Evolutionary conservation across 179 eudicot species (phyloP), one percentile per base, ranked within the genome.

Genomic region (Camellia oleifera): DNA sequence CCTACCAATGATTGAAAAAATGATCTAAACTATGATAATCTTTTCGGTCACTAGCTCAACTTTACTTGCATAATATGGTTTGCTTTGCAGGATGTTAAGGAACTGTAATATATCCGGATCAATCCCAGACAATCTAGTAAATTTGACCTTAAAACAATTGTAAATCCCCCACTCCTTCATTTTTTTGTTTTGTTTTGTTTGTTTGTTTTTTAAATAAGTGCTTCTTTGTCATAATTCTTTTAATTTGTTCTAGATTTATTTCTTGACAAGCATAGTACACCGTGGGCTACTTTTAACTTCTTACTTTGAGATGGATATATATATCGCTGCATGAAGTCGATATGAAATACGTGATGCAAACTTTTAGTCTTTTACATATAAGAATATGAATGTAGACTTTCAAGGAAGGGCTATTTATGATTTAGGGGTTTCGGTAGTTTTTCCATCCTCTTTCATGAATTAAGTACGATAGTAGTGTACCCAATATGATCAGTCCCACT

Each of bases 41-140:
- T 32, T 76, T 61, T 11, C 23, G 3, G 12, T 75, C 40, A 9
- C 17, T 17, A n/a, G 13, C 40, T 32, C 52, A 32, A 11, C 14
- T 17, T 52, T 46, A 72, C 52, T 20, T 56, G 44, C 1, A 7
- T 50, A 46, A 7, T 54, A 7, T 45, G 60, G 14, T 57, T 52
- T 63, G 58, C n/a, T 67, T 73, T 79, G 69, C 85, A 90, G 93
- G 84, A 66, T 82, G 79, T 60, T 90, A 20, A 81, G 89, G 84
- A 85, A 76, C 81, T 90, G 93, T 80, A 88, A 85, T 61, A 82
- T 87, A 57, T 44, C 72, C 75, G 89, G 89, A 17, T 14, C 73
- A 54, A 84, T 89, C 77, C 90, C 88, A 17, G n/a, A 0, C 4
- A 69, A 79, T 65, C 54, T 88, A 45, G 66, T 8, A 32, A 40